Percentiles rank a stretch among this genome's conserved stretches.
Evolutionary conservation across 1,284 basidiomycete species (phyloP).

Genomic region (Rhodofomes roseus): DNA sequence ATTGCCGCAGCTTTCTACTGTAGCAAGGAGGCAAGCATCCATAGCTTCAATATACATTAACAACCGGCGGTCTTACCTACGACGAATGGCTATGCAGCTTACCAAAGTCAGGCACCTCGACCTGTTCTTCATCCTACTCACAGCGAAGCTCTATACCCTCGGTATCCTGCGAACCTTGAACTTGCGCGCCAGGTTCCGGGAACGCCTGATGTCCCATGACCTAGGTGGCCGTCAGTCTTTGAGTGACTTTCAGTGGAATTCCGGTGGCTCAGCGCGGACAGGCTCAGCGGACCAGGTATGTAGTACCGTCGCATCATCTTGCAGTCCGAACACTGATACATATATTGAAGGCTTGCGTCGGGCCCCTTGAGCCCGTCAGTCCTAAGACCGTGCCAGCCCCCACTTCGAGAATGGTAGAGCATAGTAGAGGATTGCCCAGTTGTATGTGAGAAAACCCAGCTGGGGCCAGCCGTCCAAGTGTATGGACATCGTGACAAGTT

Average conservation of each 20-base stretch:
- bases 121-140: slow-evolving; percentile 44
- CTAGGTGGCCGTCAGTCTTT: slow-evolving; percentile 37
- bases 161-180: slow-evolving; percentile 46
- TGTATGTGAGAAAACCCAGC: no score
- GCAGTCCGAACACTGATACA: neutral
- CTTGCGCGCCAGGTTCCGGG: slow-evolving; percentile 37
- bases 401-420: neutral
- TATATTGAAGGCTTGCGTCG: neutral
- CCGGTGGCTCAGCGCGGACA: slow-evolving; percentile 1
- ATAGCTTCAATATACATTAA: neutral
- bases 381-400: neutral
- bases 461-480: no score
- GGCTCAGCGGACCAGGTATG: neutral
- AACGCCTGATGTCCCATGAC: slow-evolving; percentile 35
- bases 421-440: no score
- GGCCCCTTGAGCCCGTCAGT: neutral
- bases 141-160: slow-evolving; percentile 48
- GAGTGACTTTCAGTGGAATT: slow-evolving; percentile 26
- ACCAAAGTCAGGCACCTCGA: slow-evolving; percentile 36
- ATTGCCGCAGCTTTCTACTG: slow-evolving; percentile 39
- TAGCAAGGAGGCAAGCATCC: slow-evolving; percentile 31
- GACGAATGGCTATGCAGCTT: neutral
- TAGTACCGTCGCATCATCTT: neutral
- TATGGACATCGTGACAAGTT: no score
- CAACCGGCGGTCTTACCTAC: neutral